phyloP scores from a whole-genome alignment of 208 protist genomes.

The Entamoeba invadens region DNA sequence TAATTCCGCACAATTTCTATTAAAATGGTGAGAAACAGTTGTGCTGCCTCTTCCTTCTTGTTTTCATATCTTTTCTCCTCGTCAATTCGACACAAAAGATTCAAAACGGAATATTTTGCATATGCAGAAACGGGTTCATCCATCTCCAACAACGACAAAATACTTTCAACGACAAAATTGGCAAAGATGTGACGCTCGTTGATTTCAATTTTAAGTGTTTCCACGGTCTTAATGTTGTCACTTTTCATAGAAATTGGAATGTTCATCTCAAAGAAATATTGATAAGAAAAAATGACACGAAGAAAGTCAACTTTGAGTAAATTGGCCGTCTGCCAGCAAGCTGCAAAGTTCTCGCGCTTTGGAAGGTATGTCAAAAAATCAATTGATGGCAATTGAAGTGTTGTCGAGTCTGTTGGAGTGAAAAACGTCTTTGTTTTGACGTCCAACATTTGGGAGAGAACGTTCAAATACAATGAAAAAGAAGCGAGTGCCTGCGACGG shows the following conservation, averaged over 20 bases:
- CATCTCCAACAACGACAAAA: neutral
- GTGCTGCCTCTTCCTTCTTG: neutral
- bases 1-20: neutral
- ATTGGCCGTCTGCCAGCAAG: neutral
- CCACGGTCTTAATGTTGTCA: neutral
- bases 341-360: neutral
- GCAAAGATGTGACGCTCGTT: neutral
- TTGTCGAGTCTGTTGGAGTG: neutral
- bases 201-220: neutral
- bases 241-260: neutral
- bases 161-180: neutral
- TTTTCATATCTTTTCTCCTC: neutral
- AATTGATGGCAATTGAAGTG: neutral
- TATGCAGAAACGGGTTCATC: neutral
- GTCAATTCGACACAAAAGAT: neutral
- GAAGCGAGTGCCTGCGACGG: neutral
- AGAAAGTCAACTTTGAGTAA: neutral
- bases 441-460: neutral
- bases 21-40: neutral
- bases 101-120: neutral
- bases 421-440: neutral
- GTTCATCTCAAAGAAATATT: neutral
- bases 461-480: neutral
- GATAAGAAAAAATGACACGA: neutral
- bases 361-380: neutral